Conservation (phyloP, 2,329 filamentous ascomycete species). For the Alternaria incomplexa region DNA sequence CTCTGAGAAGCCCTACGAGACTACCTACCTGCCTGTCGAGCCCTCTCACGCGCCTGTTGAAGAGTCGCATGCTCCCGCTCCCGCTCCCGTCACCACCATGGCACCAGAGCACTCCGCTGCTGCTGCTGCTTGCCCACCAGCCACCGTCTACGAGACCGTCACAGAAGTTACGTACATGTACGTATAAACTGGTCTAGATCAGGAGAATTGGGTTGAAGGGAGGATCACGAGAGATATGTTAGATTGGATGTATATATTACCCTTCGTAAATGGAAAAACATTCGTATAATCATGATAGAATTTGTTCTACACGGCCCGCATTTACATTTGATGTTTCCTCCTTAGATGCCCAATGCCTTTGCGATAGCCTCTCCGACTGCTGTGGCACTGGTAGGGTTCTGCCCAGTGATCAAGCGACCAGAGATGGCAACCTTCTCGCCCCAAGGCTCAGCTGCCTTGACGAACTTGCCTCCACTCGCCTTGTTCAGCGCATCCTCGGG, state of each 20-base stretch:
- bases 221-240: background rate
- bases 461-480: constrained; percentile 61
- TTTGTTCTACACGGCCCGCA: background rate
- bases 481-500: constrained; percentile 63
- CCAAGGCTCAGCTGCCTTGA: constrained; percentile 61
- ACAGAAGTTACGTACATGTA: background rate
- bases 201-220: background rate
- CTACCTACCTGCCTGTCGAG: background rate
- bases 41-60: background rate
- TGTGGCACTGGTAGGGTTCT: constrained; percentile 55
- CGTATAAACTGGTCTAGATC: background rate
- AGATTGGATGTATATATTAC: background rate
- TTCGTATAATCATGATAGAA: background rate
- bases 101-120: constrained; percentile 1
- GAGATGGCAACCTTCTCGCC: constrained; percentile 52
- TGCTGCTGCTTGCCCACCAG: constrained; percentile 1
- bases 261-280: background rate
- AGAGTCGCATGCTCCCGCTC: background rate
- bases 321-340: background rate
- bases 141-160: constrained; percentile 4
- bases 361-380: constrained; percentile 53
- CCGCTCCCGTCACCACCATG: background rate
- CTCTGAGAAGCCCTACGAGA: constrained; percentile 3
- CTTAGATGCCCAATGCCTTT: constrained; percentile 41
- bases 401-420: constrained; percentile 54